Evolutionary conservation across 2,329 filamentous ascomycete species (phyloP).

Genomic region (Cercospora janseana): DNA sequence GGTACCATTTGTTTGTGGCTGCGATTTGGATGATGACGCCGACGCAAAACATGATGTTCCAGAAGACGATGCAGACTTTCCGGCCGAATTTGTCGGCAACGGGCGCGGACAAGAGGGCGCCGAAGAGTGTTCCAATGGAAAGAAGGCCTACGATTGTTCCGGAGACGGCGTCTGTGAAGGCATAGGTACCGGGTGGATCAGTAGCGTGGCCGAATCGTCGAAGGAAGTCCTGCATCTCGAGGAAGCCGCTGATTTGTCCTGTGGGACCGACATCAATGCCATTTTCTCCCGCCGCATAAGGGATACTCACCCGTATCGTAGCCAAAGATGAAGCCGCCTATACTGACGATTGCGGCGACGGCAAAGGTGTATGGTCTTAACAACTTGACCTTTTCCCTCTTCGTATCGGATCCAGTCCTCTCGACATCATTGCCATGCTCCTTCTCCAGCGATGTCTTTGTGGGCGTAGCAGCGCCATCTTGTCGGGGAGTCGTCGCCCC

Average conservation of each 20-base stretch:
- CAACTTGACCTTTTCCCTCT: constrained; percentile 29
- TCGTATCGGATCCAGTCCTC: constrained; percentile 25
- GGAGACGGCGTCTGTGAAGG: constrained; percentile 59
- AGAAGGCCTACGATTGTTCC: constrained; percentile 63
- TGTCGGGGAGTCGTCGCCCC: constrained; percentile 14
- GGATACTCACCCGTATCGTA: constrained; percentile 36
- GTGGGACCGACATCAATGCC: constrained; percentile 44
- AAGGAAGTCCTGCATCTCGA: constrained; percentile 59
- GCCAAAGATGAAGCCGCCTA: constrained; percentile 42
- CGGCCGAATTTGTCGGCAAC: constrained; percentile 63
- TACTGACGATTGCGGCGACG: constrained; percentile 38
- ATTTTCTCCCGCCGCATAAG: neutral
- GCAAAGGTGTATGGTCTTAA: constrained; percentile 34
- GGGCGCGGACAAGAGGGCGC: constrained; percentile 58
- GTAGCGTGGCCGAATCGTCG: constrained; percentile 46
- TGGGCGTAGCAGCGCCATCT: constrained; percentile 7
- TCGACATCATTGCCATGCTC: constrained; percentile 19
- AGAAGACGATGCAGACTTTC: constrained; percentile 60
- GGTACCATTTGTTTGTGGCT: constrained; percentile 57
- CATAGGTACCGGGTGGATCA: constrained; percentile 35
- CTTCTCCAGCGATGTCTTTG: constrained; percentile 4
- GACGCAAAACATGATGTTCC: constrained; percentile 62
- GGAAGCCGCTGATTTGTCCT: constrained; percentile 62
- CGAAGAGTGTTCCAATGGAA: constrained; percentile 60
- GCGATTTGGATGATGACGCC: constrained; percentile 67